phyloP scores from a whole-genome alignment of 441 rosid genomes.

The Theobroma grandiflorum region DNA sequence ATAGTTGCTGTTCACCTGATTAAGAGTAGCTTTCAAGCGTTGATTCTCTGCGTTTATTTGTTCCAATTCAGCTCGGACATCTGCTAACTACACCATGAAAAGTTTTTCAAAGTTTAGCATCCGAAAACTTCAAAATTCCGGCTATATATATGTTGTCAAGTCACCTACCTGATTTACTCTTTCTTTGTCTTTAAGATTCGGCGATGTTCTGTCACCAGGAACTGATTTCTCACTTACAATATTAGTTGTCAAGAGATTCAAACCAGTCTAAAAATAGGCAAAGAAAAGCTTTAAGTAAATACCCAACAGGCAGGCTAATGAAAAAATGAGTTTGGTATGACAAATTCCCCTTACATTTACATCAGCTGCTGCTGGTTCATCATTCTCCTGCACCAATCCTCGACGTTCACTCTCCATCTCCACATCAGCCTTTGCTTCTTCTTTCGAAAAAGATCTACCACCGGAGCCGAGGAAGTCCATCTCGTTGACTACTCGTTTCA shows the following conservation, averaged over 20 bases:
- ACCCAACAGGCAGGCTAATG: background rate
- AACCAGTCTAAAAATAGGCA: slow-evolving; percentile 43
- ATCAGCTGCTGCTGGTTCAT: background rate
- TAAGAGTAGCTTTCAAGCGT: slow-evolving; percentile 36
- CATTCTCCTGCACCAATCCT: background rate
- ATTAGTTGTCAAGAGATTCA: slow-evolving; percentile 42
- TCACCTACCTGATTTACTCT: slow-evolving; percentile 6
- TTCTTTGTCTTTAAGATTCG: slow-evolving; percentile 31
- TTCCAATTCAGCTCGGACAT: slow-evolving; percentile 37
- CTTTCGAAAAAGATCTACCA: slow-evolving; percentile 12
- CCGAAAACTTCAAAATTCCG: background rate
- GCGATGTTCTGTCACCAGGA: slow-evolving; percentile 28
- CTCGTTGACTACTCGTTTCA: slow-evolving; percentile 37
- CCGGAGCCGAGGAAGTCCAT: slow-evolving; percentile 50
- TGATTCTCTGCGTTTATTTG: slow-evolving; percentile 45
- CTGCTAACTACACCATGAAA: slow-evolving; percentile 33
- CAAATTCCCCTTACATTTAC: slow-evolving; percentile 17
- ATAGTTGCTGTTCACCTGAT: slow-evolving; percentile 46
- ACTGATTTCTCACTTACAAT: slow-evolving; percentile 24
- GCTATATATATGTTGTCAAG: background rate
- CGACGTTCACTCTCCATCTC: slow-evolving; percentile 13
- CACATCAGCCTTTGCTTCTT: slow-evolving; percentile 12
- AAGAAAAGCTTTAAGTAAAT: background rate
- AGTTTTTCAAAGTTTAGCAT: background rate
- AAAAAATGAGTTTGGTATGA: too few species aligned